Evolutionary conservation across 345 rosid genomes (phyloP).

Genomic region (Dovyalis caffra): DNA sequence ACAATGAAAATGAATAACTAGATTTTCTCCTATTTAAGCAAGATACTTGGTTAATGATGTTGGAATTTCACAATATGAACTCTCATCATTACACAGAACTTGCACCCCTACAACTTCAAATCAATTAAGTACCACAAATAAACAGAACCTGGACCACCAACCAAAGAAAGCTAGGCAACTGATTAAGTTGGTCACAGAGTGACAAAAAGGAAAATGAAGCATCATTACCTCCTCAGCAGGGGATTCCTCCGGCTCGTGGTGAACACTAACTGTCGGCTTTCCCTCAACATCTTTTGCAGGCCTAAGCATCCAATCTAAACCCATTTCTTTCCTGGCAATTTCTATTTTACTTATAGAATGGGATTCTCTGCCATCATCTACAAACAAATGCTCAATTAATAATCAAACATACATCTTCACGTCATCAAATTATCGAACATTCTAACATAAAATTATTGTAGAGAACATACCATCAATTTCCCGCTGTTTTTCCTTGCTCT

Average conservation of each 20-base stretch:
- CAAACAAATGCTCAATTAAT: background rate
- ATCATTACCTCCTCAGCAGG: conserved; percentile 53
- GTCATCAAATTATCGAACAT: background rate
- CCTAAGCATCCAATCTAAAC: conserved; percentile 87
- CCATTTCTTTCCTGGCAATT: conserved; percentile 62
- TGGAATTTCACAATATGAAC: background rate
- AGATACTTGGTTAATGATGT: background rate
- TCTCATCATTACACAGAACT: background rate
- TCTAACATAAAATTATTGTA: background rate
- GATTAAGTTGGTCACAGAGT: too few relatives aligned
- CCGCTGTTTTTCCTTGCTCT: conserved; percentile 16
- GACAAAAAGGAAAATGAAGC: background rate
- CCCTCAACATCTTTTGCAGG: conserved; percentile 47
- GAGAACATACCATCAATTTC: conserved; percentile 24
- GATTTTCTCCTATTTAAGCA: background rate
- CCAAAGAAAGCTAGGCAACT: background rate
- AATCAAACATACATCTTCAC: background rate
- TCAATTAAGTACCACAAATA: background rate
- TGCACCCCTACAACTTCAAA: background rate
- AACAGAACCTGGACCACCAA: background rate
- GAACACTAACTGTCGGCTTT: conserved; percentile 31
- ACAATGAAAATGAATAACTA: background rate
- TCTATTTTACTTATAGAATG: conserved; percentile 35
- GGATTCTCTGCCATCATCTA: conserved; percentile 28
- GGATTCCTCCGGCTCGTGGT: conserved; percentile 40